Base-by-base conservation (phyloP, 2,329 filamentous ascomycete species). In the Tolypocladium album region DNA sequence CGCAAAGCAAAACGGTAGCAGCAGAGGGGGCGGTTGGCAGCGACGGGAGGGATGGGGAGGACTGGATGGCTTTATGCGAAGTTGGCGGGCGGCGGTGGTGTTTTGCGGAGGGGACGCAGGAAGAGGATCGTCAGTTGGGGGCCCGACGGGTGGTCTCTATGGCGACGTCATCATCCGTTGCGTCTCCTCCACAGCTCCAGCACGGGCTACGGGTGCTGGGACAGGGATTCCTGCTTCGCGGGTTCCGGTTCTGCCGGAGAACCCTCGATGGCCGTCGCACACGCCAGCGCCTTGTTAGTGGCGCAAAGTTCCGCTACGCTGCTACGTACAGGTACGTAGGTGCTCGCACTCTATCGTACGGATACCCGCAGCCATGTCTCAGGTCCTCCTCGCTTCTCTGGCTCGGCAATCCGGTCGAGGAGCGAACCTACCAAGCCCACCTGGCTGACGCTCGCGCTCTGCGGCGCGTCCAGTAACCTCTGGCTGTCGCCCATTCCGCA, bases 131-230 rank as follows among this genome's bases (percentile, higher is more conserved):
- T 63, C 61, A 59, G 58, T 39, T 56, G 53, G 42, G 40, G 40
- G 40, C 40, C 20, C 40, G 17, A 39, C 20, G 45, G 60, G 61
- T 40, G 42, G 59, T 47, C 57, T 56, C 40, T 58, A 59, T 42
- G 64, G 63, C 64, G 61, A 65, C 64, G 64, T 64, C 63, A 65
- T 65, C 60, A 52, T 55, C 56, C 59, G 39, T 45, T 27, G 58
- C 27, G 36, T 11, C 27, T 59, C 22, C 39, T 40, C 50, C 52
- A 43, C 56, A 36, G n/a, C 42, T 22, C 31, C 56, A 50, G 27
- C 56, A 27, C n/a, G 43, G 40, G 40, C 40, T 17, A 57, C 39
- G 40, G 34, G 31, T 2, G 20, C 38, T 17, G 31, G 38, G 47
- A 50, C 27, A 12, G 24, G 56, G 17, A n/a, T 27, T 34, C 50